Base-by-base conservation (phyloP, 2,329 filamentous ascomycete species). In the Fusarium anguioides region DNA sequence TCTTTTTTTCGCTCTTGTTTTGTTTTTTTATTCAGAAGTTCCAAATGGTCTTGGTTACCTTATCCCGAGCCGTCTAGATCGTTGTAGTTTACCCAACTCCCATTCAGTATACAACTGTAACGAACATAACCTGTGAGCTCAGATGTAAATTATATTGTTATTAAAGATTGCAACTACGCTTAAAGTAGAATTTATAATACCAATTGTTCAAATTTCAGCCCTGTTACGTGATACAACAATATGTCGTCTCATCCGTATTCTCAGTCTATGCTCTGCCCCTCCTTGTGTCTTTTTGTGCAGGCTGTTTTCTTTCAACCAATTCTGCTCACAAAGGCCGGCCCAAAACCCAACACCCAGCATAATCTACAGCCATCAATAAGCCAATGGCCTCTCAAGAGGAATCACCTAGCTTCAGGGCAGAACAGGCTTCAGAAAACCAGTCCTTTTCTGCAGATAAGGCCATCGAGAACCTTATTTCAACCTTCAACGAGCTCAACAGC, bases 401-500 rank as follows among this genome's bases (percentile, higher is more conserved):
- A 7, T 6, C 6, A 2, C 6, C 42, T 17, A 23, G 17, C 8
- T 10, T 2, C 4, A 35, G 42, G 11, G 4, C 33, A 41, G 24
- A 23, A 23, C 3, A 20, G 1, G 27, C 11, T 5, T 6, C 39
- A n/a, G 21, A 8, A 33, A 64, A 55, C 6, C n/a, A 47, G 3
- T 12, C 41, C 17, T 29, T 48, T 8, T 10, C 40, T 21, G 29
- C 60, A 18, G 55, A 75, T 17, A 46, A 62, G 14, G 67, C 75
- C n/a, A 58, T 80, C 3, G 52, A 64, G 17, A 72, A 86, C 57
- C 83, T 94, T 21, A 85, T 95, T 65, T 83, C 81, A 12, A 87
- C 83, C n/a, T 94, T 92, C 77, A 87, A 91, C 72, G 91, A 93
- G 68, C 85, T 94, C 53, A 95, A 95, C 74, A 77, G 83, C 55